phyloP scores from a whole-genome alignment of 805 yeast genomes.

The Debaryomyces prosopidis region DNA sequence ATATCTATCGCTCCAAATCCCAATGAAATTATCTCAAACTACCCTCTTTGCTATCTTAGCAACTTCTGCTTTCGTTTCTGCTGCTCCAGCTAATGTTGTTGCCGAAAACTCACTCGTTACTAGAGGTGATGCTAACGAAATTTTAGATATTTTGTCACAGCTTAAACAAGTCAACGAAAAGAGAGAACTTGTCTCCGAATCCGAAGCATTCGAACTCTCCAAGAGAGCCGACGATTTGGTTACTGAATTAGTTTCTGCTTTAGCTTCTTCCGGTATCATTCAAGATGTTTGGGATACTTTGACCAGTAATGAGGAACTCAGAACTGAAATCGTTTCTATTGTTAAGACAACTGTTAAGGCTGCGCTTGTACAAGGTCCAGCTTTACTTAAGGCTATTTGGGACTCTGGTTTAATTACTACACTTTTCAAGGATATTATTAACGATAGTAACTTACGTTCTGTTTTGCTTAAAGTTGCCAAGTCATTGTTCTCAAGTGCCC shows the following conservation, averaged over 20 bases:
- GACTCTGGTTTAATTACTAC: constrained; percentile 40
- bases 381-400: constrained; percentile 41
- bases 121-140: constrained; percentile 36
- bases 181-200: constrained; percentile 34
- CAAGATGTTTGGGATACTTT: constrained; percentile 34
- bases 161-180: constrained; percentile 33
- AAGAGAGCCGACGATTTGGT: constrained; percentile 39
- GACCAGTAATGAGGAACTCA: constrained; percentile 32
- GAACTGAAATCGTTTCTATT: constrained; percentile 23
- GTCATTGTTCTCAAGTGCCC: constrained; percentile 31
- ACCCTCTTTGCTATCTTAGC: constrained; percentile 42
- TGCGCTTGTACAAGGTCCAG: constrained; percentile 40
- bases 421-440: constrained; percentile 29
- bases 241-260: constrained; percentile 36
- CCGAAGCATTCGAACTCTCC: constrained; percentile 24
- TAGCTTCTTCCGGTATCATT: constrained; percentile 39
- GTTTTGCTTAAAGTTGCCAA: constrained; percentile 36
- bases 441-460: constrained; percentile 32
- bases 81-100: constrained; percentile 29
- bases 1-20: constrained; percentile 2
- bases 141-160: constrained; percentile 33
- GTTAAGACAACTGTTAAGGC: constrained; percentile 32
- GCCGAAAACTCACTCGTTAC: constrained; percentile 26
- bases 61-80: constrained; percentile 34
- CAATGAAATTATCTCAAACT: constrained; percentile 43